Conservation (phyloP, 306 rosid genomes). For the Sphenostylis stenocarpa region DNA sequence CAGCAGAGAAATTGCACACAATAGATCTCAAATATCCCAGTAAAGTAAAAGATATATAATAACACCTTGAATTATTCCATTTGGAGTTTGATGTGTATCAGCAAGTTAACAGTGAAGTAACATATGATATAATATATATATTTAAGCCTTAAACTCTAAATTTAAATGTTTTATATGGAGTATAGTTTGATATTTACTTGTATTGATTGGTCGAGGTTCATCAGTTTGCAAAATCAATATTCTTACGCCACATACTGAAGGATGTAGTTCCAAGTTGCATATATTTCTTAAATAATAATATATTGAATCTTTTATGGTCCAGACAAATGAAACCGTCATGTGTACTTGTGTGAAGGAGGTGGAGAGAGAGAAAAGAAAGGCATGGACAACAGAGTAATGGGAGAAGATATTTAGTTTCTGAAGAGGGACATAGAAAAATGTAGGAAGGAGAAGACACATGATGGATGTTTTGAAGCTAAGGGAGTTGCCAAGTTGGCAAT, state of each 20-base stretch:
- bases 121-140: no score
- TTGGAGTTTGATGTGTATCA: neutral
- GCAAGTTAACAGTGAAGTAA: conserved; percentile 5
- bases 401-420: conserved; percentile 24
- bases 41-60: neutral
- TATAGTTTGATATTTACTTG: no score
- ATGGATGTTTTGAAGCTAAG: conserved; percentile 10
- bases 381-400: conserved; percentile 20
- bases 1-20: neutral
- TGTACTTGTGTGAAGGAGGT: conserved; percentile 2
- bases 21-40: conserved; percentile 31
- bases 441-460: conserved; percentile 29
- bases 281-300: conserved; percentile 19
- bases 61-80: conserved; percentile 15
- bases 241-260: conserved; percentile 12
- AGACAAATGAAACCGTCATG: conserved; percentile 27
- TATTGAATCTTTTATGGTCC: conserved; percentile 29
- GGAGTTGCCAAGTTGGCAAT: conserved; percentile 28
- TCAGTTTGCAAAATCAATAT: neutral
- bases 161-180: no score
- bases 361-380: neutral
- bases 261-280: conserved; percentile 23
- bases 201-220: no score
- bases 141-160: no score
- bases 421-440: neutral